Conservation (phyloP, 352 stramenopile genomes). For the Peronosclerospora sorghi region DNA sequence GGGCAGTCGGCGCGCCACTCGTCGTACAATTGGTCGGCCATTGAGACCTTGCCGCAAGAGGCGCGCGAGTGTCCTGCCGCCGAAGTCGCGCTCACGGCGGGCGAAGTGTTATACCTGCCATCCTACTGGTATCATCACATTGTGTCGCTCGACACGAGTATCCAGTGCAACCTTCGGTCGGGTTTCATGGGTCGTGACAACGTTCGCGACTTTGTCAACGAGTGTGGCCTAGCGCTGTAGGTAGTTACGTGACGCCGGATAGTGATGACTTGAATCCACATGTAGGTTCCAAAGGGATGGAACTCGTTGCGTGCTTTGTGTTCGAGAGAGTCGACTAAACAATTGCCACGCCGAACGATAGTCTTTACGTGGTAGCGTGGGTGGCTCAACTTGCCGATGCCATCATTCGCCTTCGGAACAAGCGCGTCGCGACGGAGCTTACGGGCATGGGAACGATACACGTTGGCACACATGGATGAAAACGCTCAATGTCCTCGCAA, state of each 20-base stretch:
- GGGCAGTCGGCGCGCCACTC: conserved; percentile 86
- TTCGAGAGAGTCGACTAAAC: no score
- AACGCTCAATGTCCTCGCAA: conserved; percentile 50
- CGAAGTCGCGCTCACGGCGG: conserved; percentile 86
- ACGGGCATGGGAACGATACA: conserved; percentile 13
- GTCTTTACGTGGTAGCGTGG: no score
- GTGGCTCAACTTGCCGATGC: conserved; percentile 27
- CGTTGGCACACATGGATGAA: conserved; percentile 28
- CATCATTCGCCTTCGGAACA: conserved; percentile 45
- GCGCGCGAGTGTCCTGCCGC: conserved; percentile 49
- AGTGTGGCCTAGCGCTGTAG: conserved; percentile 32
- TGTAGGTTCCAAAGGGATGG: no score
- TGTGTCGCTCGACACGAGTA: conserved; percentile 88
- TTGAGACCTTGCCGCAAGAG: conserved; percentile 14
- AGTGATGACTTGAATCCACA: no score
- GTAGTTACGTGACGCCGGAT: not conserved
- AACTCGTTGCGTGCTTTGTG: no score
- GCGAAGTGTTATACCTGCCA: conserved; percentile 92
- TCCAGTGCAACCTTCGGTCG: conserved; percentile 91
- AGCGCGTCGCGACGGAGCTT: conserved; percentile 15
- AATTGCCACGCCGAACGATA: no score
- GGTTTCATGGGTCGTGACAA: conserved; percentile 26
- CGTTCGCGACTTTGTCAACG: conserved; percentile 21
- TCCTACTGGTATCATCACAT: conserved; percentile 95
- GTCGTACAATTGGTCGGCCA: conserved; percentile 85